Percentiles rank a stretch among this genome's conserved stretches.
Conservation (phyloP, 2,329 filamentous ascomycete species). For the Ophiostoma himal-ulmi region DNA sequence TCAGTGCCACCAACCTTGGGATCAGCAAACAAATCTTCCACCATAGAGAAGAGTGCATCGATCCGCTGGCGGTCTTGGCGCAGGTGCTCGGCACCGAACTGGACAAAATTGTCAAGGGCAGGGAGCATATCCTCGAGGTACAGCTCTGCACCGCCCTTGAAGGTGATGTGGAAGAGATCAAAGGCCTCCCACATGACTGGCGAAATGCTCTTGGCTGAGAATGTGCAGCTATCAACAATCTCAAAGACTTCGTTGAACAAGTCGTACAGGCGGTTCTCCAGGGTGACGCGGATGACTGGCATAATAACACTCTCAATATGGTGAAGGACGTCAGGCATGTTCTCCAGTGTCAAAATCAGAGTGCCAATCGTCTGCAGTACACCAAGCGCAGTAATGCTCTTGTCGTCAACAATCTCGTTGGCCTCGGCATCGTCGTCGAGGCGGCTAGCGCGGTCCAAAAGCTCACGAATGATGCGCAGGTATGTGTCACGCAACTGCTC, state of each 20-base stretch:
- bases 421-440: conserved; percentile 72
- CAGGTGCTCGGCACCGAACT: conserved; percentile 78
- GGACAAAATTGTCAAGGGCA: conserved; percentile 94
- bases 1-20: conserved; percentile 90
- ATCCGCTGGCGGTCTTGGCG: conserved; percentile 80
- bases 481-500: conserved; percentile 96
- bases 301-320: conserved; percentile 94
- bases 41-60: conserved; percentile 86
- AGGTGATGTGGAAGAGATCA: conserved; percentile 91
- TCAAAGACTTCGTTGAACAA: conserved; percentile 98
- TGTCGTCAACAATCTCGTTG: conserved; percentile 92
- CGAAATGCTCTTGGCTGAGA: conserved; percentile 92
- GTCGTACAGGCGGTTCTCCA: conserved; percentile 97
- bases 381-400: conserved; percentile 94
- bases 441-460: conserved; percentile 80
- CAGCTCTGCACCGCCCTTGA: conserved; percentile 93
- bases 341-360: conserved; percentile 91
- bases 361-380: conserved; percentile 97
- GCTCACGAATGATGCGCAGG: conserved; percentile 82
- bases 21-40: conserved; percentile 88
- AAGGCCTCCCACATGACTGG: conserved; percentile 98
- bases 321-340: conserved; percentile 88
- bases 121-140: conserved; percentile 99
- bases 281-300: conserved; percentile 91
- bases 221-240: conserved; percentile 98